A percentile compares a stretch with the other conserved stretches of the same genome.
phyloP scores from a whole-genome alignment of 768 basidiomycete genomes.

The Amanita polypyramis region DNA sequence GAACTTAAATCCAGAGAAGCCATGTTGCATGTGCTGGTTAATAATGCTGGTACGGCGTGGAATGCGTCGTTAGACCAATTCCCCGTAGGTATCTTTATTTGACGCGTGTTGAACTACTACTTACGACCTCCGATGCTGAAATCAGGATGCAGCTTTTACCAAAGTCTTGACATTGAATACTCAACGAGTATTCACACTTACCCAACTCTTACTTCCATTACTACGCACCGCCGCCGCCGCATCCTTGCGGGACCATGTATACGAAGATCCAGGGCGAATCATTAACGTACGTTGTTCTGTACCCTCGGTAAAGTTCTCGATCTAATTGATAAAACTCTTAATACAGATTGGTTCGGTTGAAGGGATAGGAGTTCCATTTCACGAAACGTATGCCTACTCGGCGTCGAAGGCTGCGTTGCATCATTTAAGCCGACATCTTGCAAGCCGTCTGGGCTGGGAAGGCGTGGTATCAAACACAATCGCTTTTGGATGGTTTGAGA shows the following conservation, averaged over 20 bases:
- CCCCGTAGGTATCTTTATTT: conserved; percentile 23
- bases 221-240: conserved; percentile 34
- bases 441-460: conserved; percentile 42
- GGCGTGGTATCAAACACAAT: conserved; percentile 55
- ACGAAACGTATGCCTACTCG: conserved; percentile 58
- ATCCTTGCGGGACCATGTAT: conserved; percentile 22
- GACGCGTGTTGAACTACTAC: conserved; percentile 8
- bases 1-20: conserved; percentile 43
- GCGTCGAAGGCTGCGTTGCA: conserved; percentile 54
- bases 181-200: conserved; percentile 54
- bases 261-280: conserved; percentile 41
- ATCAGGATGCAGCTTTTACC: conserved; percentile 43
- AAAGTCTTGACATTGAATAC: conserved; percentile 55
- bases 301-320: background rate
- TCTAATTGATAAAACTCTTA: background rate
- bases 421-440: conserved; percentile 50
- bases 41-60: conserved; percentile 58
- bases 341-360: conserved; percentile 55
- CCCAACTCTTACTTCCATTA: conserved; percentile 49
- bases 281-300: conserved; percentile 34
- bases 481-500: conserved; percentile 42
- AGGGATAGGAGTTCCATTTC: conserved; percentile 37
- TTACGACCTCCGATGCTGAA: background rate
- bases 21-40: conserved; percentile 46
- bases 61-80: conserved; percentile 34